Evolutionary conservation across 2,329 filamentous ascomycete genomes (phyloP), one percentile per base, ranked within the genome.

Genomic region (Paecilomyces sp.): DNA sequence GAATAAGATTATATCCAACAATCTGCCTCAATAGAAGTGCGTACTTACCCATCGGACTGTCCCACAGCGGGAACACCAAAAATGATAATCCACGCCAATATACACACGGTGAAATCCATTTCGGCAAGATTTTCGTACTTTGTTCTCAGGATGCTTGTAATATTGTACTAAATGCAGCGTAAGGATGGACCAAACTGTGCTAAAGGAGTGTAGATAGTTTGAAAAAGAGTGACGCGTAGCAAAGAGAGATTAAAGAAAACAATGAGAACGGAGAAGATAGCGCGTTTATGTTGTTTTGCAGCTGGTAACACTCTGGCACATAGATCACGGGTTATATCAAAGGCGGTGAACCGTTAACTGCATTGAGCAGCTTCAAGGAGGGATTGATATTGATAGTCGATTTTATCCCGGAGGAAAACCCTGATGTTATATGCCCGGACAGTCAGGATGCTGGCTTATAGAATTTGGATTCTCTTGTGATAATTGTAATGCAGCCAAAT

Each of bases 41-140:
- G 51, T 13, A 53, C 57, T 50, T 61, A 65, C 63, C 61, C 62
- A 53, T 34, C 24, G 8, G 62, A 60, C 51, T 65, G 65, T 22
- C 57, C 61, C 9, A 9, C 15, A 24, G 55, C 22, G 28, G 13
- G 51, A 3, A 24, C 13, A 53, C 24, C n/a, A 53, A 25, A 3
- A 24, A 13, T 18, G 24, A 30, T 15, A 4, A 53, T 25, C 51
- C 51, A 53, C 24, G 51, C 51, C 18, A 53, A 13, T 24, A 30
- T n/a, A 9, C 12, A 30, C 22, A 24, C 51, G 22, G n/a, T n/a
- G 24, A 25, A 25, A 6, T 53, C 24, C 51, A 53, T 53, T 53
- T 53, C 25, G 51, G 22, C 51, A 13, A 30, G 18, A 1, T 13
- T 53, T 22, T 22, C 22, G 22, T 22, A 22, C 22, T 22, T 22